phyloP scores from a whole-genome alignment of 495 filamentous ascomycete species.

The Neurospora sp. region DNA sequence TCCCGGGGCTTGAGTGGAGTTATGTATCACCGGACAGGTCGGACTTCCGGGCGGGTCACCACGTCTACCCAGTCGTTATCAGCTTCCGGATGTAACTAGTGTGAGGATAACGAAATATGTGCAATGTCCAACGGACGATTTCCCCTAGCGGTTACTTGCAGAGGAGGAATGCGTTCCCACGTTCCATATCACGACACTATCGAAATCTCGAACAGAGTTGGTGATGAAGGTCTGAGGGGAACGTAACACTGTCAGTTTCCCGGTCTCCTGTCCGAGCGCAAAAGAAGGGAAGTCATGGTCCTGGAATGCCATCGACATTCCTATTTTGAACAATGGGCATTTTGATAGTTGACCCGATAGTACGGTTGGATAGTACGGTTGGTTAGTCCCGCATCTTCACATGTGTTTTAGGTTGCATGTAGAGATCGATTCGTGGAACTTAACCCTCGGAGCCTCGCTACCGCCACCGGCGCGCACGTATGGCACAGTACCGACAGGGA shows the following conservation, averaged over 20 bases:
- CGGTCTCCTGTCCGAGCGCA: not conserved
- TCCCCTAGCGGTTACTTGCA: not conserved
- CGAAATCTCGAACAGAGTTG: not conserved
- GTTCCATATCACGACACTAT: not conserved
- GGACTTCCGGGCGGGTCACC: not conserved
- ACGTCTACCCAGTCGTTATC: no score
- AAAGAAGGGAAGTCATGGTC: not conserved
- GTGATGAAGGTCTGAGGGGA: not conserved
- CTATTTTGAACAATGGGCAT: not conserved
- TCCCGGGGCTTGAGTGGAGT: not conserved
- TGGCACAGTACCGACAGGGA: not conserved
- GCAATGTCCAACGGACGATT: not conserved
- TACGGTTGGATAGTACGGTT: not conserved
- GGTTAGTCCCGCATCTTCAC: not conserved
- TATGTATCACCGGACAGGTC: not conserved
- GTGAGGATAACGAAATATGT: not conserved
- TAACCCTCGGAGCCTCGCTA: not conserved
- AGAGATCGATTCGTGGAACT: not conserved
- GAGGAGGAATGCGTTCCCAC: not conserved
- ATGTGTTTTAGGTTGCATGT: not conserved
- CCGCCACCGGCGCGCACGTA: not conserved
- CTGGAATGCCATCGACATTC: not conserved
- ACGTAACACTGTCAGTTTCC: not conserved
- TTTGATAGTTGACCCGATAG: not conserved
- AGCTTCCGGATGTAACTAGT: no score